phyloP scores from a whole-genome alignment of 23 red algal genomes.

The Agarophyton chilense region DNA sequence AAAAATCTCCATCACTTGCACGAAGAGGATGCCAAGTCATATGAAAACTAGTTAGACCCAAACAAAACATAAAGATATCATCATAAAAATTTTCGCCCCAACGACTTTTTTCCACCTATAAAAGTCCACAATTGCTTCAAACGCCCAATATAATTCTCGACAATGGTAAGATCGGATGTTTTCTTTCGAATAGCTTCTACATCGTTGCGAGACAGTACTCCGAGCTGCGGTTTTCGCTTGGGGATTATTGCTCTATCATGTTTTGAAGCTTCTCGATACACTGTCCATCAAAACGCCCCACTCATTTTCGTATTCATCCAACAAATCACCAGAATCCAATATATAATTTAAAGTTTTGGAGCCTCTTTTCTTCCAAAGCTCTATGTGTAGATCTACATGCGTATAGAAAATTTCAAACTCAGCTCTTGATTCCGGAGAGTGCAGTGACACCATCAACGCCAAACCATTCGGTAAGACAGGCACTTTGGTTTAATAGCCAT shows the following conservation, averaged over 20 bases:
- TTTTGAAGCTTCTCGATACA: slow-evolving; percentile 2
- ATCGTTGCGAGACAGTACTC: not conserved
- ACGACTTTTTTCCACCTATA: not conserved
- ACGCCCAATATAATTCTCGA: slow-evolving; percentile 28
- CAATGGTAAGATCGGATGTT: slow-evolving; percentile 12
- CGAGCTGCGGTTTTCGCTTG: not conserved
- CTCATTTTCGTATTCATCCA: not conserved
- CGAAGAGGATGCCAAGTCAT: no score
- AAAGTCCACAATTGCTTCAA: not conserved
- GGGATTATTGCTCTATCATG: not conserved
- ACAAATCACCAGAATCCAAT: not conserved
- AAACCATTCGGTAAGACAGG: not conserved
- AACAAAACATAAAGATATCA: not conserved
- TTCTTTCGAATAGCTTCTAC: not conserved
- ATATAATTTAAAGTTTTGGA: not conserved
- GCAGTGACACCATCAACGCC: not conserved
- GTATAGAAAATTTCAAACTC: slow-evolving; percentile 8
- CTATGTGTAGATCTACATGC: not conserved
- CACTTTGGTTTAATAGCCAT: slow-evolving; percentile 9
- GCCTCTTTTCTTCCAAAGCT: not conserved
- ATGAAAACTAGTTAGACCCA: not conserved
- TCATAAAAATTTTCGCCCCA: slow-evolving; percentile 33
- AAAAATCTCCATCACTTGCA: no score
- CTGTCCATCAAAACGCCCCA: slow-evolving; percentile 35
- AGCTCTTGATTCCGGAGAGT: not conserved